These are phyloP conservation scores for Hypoxylon perforatum DNA, from an alignment of 495 filamentous ascomycete species.

Conservation along the genomic window DNA sequence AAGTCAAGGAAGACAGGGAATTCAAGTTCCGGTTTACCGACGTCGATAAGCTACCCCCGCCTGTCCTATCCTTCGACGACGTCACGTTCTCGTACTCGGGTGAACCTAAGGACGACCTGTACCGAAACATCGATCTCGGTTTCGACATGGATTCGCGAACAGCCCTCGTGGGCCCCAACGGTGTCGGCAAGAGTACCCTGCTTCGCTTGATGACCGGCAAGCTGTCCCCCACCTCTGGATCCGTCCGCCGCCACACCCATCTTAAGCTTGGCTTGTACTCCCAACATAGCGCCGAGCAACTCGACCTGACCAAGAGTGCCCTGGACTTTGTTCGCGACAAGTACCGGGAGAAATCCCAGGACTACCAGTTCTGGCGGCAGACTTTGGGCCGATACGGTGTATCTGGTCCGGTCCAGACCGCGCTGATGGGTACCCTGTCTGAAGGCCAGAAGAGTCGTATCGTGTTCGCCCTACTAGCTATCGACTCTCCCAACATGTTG, in stretches of 20 bases:
- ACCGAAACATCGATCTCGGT: conserved; percentile 95
- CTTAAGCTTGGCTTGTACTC: conserved; percentile 98
- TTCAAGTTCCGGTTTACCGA: conserved; percentile 99
- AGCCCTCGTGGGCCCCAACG: conserved; percentile 96
- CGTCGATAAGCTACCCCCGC: conserved; percentile 97
- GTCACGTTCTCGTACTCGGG: conserved; percentile 99
- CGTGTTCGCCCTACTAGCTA: conserved; percentile 95
- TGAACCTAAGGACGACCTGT: conserved; percentile 86
- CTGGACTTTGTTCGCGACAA: conserved; percentile 98
- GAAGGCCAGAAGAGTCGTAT: conserved; percentile 98
- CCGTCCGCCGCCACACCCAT: conserved; percentile 91
- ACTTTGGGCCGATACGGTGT: conserved; percentile 95
- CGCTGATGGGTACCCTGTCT: conserved; percentile 96
- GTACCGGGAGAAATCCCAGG: conserved; percentile 86
- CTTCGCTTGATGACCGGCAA: conserved; percentile 97
- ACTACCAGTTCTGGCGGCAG: conserved; percentile 99
- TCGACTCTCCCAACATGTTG: conserved; percentile 97
- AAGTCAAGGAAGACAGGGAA: conserved; percentile 83
- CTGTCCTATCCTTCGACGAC: conserved; percentile 94
- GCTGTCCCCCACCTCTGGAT: conserved; percentile 83
- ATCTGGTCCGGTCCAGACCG: conserved; percentile 91
- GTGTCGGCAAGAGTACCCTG: conserved; percentile 99
- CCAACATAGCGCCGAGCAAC: conserved; percentile 97
- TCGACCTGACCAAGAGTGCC: conserved; percentile 96
- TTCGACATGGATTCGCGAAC: conserved; percentile 99